Evolutionary conservation across 2,329 filamentous ascomycete species (phyloP).

Genomic region (Aspergillus brasiliensis): DNA sequence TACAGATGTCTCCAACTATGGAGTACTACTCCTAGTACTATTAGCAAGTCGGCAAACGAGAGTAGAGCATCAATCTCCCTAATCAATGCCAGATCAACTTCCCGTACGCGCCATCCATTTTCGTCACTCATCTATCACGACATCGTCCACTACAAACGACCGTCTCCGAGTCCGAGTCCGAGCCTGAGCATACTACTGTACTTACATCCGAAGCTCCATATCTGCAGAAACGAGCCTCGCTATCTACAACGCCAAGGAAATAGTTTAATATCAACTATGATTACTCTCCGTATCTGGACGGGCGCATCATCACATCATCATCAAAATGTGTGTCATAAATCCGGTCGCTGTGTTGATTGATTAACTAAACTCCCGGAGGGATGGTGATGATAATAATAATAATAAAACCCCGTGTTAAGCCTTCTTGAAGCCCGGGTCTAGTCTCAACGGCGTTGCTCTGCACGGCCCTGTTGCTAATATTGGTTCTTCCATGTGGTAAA

Average conservation of each 20-base stretch:
- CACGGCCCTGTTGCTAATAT: slow-evolving; percentile 21
- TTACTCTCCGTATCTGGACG: neutral
- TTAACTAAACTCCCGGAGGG: too few relatives aligned
- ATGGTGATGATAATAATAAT: neutral
- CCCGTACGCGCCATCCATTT: neutral
- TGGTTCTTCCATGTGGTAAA: slow-evolving; percentile 16
- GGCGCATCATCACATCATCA: neutral
- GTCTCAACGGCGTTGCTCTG: slow-evolving; percentile 10
- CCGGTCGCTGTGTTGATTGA: neutral
- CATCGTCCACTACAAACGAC: neutral
- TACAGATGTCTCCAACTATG: neutral
- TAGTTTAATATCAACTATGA: slow-evolving; percentile 3
- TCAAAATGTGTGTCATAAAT: neutral
- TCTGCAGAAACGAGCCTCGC: neutral
- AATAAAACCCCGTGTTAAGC: neutral
- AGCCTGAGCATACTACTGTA: neutral
- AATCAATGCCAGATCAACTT: neutral
- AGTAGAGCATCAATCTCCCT: neutral
- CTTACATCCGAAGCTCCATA: too few relatives aligned
- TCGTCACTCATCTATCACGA: neutral
- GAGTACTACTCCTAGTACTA: too few relatives aligned
- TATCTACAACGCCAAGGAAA: neutral
- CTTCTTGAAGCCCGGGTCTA: neutral
- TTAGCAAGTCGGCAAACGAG: neutral
- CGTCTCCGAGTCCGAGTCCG: neutral